Conservation (phyloP, 345 rosid genomes). For the Sonneratia caseolaris region DNA sequence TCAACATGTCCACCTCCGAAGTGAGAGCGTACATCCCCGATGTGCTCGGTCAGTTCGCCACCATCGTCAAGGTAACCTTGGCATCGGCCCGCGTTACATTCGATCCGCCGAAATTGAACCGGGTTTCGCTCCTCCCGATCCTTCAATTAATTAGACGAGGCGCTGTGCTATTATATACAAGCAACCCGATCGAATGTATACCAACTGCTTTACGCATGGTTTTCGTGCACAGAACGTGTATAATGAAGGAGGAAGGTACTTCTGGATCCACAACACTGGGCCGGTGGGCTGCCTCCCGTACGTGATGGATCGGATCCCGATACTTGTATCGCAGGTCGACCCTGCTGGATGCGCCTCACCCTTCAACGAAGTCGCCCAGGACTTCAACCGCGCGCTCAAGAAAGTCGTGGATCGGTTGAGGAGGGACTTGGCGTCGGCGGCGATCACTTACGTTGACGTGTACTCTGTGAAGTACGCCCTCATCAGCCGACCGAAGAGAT, state of each 20-base stretch:
- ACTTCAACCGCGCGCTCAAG: constrained; percentile 44
- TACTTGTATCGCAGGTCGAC: constrained; percentile 35
- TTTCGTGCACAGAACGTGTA: constrained; percentile 28
- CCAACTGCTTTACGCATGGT: not conserved
- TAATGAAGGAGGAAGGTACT: constrained; percentile 54
- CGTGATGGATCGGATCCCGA: constrained; percentile 41
- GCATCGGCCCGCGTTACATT: not conserved
- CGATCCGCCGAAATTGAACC: not conserved
- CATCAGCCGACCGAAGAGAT: constrained; percentile 29
- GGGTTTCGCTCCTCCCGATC: not conserved
- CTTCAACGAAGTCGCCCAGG: constrained; percentile 51
- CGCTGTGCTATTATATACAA: not conserved
- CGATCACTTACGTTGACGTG: constrained; percentile 54
- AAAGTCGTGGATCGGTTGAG: constrained; percentile 36
- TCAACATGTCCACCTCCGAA: constrained; percentile 45
- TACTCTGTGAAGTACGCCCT: constrained; percentile 49
- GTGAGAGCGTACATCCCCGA: constrained; percentile 56
- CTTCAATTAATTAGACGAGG: not conserved
- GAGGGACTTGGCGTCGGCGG: constrained; percentile 35
- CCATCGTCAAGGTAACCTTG: constrained; percentile 9
- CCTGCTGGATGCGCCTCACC: constrained; percentile 49
- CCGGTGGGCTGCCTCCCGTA: constrained; percentile 68
- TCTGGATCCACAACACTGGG: constrained; percentile 81
- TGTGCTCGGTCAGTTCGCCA: constrained; percentile 24
- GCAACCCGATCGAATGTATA: not conserved